phyloP scores from a whole-genome alignment of 2,329 filamentous ascomycete genomes.

The Cytospora piceicola region DNA sequence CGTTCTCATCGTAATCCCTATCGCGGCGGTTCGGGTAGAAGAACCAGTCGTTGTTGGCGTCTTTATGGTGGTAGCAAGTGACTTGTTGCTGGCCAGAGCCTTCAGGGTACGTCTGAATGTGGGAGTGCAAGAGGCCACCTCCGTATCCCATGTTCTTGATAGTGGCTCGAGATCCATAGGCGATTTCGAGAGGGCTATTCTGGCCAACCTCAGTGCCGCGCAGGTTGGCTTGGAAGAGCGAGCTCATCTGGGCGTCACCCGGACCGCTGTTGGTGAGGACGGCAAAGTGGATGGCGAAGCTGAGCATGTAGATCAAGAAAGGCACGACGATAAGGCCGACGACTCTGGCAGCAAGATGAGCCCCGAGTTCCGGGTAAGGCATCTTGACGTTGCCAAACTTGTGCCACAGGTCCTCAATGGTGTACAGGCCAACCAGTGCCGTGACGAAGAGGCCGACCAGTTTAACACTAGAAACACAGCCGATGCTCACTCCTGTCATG shows the following conservation, averaged over 20 bases:
- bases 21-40: constrained; percentile 91
- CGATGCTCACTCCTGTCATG: constrained; percentile 92
- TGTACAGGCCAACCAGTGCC: constrained; percentile 92
- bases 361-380: constrained; percentile 67
- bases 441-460: constrained; percentile 97
- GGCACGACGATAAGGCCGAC: constrained; percentile 88
- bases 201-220: constrained; percentile 91
- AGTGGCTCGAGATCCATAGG: constrained; percentile 84
- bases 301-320: constrained; percentile 90
- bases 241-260: constrained; percentile 99
- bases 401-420: constrained; percentile 93
- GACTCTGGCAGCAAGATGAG: constrained; percentile 79
- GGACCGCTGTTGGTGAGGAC: constrained; percentile 93
- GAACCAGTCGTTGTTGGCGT: constrained; percentile 99
- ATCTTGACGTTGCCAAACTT: constrained; percentile 96
- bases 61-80: constrained; percentile 99
- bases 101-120: constrained; percentile 94
- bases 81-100: constrained; percentile 94
- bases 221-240: constrained; percentile 96
- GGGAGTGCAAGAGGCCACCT: constrained; percentile 92
- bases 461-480: constrained; percentile 98
- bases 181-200: constrained; percentile 91
- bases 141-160: constrained; percentile 99
- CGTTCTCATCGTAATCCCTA: constrained; percentile 71
- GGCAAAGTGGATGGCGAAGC: constrained; percentile 92